phyloP scores from a whole-genome alignment of 257 asterid species.

The Fraxinus americana region DNA sequence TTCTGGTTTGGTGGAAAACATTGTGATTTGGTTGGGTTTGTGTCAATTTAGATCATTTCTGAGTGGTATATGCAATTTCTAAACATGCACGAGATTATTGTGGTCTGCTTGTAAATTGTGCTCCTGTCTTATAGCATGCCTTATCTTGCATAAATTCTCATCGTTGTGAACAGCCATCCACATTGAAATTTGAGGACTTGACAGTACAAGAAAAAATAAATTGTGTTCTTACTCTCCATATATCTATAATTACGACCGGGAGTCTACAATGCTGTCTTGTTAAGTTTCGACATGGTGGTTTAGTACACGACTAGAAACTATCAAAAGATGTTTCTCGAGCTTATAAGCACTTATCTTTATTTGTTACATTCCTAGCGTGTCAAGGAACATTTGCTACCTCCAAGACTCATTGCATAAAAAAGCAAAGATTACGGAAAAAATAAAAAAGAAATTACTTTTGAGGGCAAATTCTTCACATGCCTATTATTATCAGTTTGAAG shows the following conservation, averaged over 20 bases:
- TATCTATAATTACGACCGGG: too few relatives aligned
- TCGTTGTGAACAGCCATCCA: too few relatives aligned
- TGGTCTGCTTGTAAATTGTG: conserved; percentile 28
- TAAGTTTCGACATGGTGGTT: too few relatives aligned
- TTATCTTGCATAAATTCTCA: neutral
- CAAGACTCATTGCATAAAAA: neutral
- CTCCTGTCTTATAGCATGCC: conserved; percentile 16
- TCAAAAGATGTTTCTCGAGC: too few relatives aligned
- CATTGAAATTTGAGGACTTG: too few relatives aligned
- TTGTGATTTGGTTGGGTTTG: conserved; percentile 16
- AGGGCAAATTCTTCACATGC: neutral
- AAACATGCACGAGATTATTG: neutral
- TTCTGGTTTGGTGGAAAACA: conserved; percentile 17
- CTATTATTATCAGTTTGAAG: conserved; percentile 13
- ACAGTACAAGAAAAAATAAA: too few relatives aligned
- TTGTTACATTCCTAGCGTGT: neutral
- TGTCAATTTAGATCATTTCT: conserved; percentile 25
- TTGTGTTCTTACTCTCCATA: too few relatives aligned
- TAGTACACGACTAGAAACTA: too few relatives aligned
- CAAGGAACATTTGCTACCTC: neutral
- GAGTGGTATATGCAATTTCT: conserved; percentile 23
- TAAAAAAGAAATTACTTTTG: neutral
- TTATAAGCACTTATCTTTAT: neutral
- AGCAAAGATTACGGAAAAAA: neutral
- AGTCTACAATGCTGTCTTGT: too few relatives aligned